Conservation (phyloP, 805 yeast genomes). For the Candida nemodendra region DNA sequence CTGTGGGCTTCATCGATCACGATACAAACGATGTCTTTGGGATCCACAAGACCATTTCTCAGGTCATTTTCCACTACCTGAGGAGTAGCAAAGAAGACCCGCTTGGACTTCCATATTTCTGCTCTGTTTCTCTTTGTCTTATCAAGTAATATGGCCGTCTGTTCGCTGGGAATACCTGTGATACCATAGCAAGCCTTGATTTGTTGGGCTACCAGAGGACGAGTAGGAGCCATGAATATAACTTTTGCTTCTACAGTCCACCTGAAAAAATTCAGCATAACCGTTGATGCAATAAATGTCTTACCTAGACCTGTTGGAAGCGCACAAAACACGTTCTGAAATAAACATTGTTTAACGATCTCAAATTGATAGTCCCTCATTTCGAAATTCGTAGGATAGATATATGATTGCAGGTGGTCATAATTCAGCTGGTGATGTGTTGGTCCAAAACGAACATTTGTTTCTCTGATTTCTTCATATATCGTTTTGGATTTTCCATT, state of each 20-base stretch:
- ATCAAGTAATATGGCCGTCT: conserved; percentile 72
- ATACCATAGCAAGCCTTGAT: conserved; percentile 87
- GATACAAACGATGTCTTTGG: conserved; percentile 68
- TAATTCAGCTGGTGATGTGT: conserved; percentile 52
- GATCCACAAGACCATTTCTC: conserved; percentile 68
- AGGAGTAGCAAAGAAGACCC: conserved; percentile 92
- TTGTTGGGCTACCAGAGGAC: conserved; percentile 95
- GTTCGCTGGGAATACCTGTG: conserved; percentile 75
- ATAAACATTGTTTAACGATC: conserved; percentile 71
- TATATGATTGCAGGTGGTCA: conserved; percentile 43
- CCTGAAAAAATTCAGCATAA: conserved; percentile 82
- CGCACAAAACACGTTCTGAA: conserved; percentile 77
- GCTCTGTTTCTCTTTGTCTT: conserved; percentile 57
- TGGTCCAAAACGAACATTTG: conserved; percentile 29
- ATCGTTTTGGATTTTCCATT: conserved; percentile 16
- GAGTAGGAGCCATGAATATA: conserved; percentile 94
- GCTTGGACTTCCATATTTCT: conserved; percentile 71
- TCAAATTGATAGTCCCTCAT: conserved; percentile 86
- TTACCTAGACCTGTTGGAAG: conserved; percentile 98
- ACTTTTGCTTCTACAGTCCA: conserved; percentile 84
- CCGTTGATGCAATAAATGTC: conserved; percentile 92
- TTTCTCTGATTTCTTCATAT: conserved; percentile 27
- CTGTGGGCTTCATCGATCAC: conserved; percentile 96
- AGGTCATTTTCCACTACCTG: conserved; percentile 94
- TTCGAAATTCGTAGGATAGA: conserved; percentile 85